Evolutionary conservation across 2,329 filamentous ascomycete species (phyloP).

Genomic region (Cladosporium sp.): DNA sequence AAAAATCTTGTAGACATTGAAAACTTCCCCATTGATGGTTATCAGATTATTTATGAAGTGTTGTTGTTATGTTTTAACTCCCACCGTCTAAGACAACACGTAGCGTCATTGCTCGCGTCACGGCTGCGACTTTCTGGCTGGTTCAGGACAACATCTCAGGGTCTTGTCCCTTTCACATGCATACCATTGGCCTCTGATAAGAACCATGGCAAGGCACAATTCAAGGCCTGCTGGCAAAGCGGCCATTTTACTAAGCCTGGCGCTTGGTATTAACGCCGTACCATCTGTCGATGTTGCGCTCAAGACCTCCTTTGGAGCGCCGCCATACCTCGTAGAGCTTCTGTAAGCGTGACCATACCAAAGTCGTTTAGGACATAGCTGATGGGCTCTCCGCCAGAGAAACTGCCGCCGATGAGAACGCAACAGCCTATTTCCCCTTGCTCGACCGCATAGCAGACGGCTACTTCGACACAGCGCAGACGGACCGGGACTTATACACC

Average conservation of each 20-base stretch:
- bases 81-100: conserved; percentile 11
- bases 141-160: background rate
- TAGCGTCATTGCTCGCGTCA: conserved; percentile 5
- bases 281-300: conserved; percentile 76
- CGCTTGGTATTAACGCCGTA: conserved; percentile 22
- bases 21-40: background rate
- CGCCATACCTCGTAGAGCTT: conserved; percentile 86
- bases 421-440: conserved; percentile 82
- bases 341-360: conserved; percentile 57
- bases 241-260: conserved; percentile 17
- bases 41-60: background rate
- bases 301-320: conserved; percentile 78
- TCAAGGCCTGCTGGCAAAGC: background rate
- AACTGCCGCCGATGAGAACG: conserved; percentile 87
- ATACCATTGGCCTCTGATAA: background rate
- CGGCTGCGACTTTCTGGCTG: conserved; percentile 3
- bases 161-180: background rate
- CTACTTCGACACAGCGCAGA: conserved; percentile 64
- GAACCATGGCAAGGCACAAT: conserved; percentile 3
- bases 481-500: conserved; percentile 76
- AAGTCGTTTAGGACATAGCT: background rate
- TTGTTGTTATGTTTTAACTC: too few relatives aligned
- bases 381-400: conserved; percentile 59
- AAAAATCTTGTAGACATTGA: too few relatives aligned
- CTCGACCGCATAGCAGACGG: conserved; percentile 87